These are phyloP conservation scores for Fragaria vesca DNA, from an alignment of 306 rosid species.

Conservation along the genomic window DNA sequence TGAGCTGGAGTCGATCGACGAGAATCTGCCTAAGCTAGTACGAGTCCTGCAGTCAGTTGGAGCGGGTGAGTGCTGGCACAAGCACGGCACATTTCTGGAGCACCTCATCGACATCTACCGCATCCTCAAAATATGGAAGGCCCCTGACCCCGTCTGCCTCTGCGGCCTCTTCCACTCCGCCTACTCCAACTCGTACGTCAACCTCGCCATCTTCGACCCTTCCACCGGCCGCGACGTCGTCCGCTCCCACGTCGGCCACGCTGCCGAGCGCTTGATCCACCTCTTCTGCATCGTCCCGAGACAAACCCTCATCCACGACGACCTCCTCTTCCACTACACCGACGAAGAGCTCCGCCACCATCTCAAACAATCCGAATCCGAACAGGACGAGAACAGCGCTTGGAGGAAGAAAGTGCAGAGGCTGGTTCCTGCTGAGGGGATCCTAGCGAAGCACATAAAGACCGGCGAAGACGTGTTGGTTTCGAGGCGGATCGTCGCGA, in stretches of 20 bases:
- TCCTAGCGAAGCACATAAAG: constrained; percentile 58
- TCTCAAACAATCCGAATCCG: constrained; percentile 43
- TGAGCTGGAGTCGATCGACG: constrained; percentile 53
- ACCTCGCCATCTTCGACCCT: constrained; percentile 85
- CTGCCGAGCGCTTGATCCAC: constrained; percentile 67
- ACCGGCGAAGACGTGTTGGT: constrained; percentile 59
- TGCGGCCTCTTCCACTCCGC: constrained; percentile 95
- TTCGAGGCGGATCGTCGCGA: constrained; percentile 64
- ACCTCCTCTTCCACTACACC: constrained; percentile 64
- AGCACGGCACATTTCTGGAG: constrained; percentile 83
- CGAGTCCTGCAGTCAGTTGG: constrained; percentile 63
- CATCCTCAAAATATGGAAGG: constrained; percentile 74
- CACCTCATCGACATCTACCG: constrained; percentile 68
- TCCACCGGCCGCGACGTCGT: constrained; percentile 74
- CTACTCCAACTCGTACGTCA: constrained; percentile 87
- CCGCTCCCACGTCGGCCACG: constrained; percentile 51
- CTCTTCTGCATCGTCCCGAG: constrained; percentile 77
- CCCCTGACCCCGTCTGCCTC: constrained; percentile 50
- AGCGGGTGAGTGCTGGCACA: constrained; percentile 96
- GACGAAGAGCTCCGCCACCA: constrained; percentile 58
- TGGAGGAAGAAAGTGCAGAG: constrained; percentile 71
- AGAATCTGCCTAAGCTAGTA: constrained; percentile 48
- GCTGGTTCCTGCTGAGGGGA: constrained; percentile 58
- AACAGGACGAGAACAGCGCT: constrained; percentile 17
- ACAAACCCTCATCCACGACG: constrained; percentile 73